phyloP scores from a whole-genome alignment of 2,329 filamentous ascomycete species.

The Aspergillus udagawae region DNA sequence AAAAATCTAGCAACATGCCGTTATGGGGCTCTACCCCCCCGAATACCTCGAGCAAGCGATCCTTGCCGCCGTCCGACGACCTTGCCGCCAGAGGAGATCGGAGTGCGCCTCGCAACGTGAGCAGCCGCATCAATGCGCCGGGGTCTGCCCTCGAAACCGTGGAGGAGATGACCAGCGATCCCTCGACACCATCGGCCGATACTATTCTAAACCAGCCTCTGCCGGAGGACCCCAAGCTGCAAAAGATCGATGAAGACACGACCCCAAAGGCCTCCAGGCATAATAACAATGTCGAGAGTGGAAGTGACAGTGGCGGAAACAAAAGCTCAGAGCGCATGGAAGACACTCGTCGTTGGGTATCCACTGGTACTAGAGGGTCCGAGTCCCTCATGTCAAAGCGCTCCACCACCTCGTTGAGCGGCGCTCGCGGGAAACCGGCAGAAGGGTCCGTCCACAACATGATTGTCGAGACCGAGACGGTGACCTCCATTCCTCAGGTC shows the following conservation, averaged over 20 bases:
- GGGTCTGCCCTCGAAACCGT: conserved; percentile 77
- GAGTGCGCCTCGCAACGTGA: conserved; percentile 47
- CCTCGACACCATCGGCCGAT: conserved; percentile 59
- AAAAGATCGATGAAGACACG: conserved; percentile 36
- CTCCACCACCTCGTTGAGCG: conserved; percentile 63
- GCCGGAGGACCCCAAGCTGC: conserved; percentile 32
- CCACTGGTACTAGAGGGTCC: conserved; percentile 43
- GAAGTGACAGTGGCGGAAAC: conserved; percentile 50
- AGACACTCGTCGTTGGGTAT: conserved; percentile 32
- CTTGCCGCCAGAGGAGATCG: conserved; percentile 33
- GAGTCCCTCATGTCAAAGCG: conserved; percentile 57
- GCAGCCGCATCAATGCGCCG: conserved; percentile 56
- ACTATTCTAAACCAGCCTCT: conserved; percentile 39
- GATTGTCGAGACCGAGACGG: conserved; percentile 97
- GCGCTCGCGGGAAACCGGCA: conserved; percentile 59
- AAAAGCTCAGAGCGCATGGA: conserved; percentile 35
- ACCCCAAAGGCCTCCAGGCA: conserved; percentile 41
- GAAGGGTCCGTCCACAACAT: conserved; percentile 83
- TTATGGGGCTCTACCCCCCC: conserved; percentile 29
- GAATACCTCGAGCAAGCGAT: conserved; percentile 36
- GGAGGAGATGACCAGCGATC: conserved; percentile 74
- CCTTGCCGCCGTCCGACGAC: conserved; percentile 23
- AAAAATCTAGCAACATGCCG: conserved; percentile 54
- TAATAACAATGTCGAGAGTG: conserved; percentile 54
- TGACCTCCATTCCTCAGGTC: conserved; percentile 83